phyloP scores from a whole-genome alignment of 2,329 filamentous ascomycete genomes.

The Karstenula rhodostoma region DNA sequence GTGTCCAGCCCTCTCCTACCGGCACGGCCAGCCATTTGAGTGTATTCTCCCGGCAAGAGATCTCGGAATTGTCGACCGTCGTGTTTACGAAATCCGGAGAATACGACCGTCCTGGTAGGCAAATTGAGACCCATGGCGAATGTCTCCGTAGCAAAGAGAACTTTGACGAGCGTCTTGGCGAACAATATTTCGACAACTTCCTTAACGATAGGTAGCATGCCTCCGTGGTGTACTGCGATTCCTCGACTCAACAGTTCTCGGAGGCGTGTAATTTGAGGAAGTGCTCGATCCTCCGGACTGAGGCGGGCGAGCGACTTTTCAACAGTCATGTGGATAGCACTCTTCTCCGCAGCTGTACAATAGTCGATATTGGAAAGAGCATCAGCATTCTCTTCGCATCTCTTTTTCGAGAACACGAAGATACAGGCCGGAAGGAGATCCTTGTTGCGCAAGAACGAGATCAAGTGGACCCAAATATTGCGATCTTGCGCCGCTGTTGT shows the following conservation, averaged over 20 bases:
- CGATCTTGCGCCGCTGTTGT: slow-evolving; percentile 93
- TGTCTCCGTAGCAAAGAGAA: slow-evolving; percentile 96
- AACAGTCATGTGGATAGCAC: slow-evolving; percentile 95
- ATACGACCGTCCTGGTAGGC: slow-evolving; percentile 94
- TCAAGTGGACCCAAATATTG: slow-evolving; percentile 94
- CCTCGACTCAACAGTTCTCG: slow-evolving; percentile 86
- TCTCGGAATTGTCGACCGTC: slow-evolving; percentile 93
- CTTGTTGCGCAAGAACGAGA: slow-evolving; percentile 88
- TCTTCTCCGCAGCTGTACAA: slow-evolving; percentile 92
- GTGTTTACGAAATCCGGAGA: slow-evolving; percentile 96
- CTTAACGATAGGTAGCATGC: slow-evolving; percentile 93
- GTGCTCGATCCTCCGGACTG: slow-evolving; percentile 84
- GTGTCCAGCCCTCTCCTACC: slow-evolving; percentile 91
- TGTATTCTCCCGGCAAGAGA: slow-evolving; percentile 93
- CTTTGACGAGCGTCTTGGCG: slow-evolving; percentile 92
- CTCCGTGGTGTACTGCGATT: slow-evolving; percentile 95
- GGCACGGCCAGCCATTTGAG: slow-evolving; percentile 96
- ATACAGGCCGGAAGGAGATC: slow-evolving; percentile 91
- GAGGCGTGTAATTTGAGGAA: slow-evolving; percentile 92
- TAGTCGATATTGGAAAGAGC: slow-evolving; percentile 95
- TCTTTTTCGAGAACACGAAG: slow-evolving; percentile 98
- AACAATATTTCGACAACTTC: slow-evolving; percentile 98
- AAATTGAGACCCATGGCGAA: slow-evolving; percentile 98
- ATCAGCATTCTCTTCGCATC: slow-evolving; percentile 96
- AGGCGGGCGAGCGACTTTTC: slow-evolving; percentile 92